A percentile compares a stretch with the other conserved stretches of the same genome.
phyloP scores from a whole-genome alignment of 768 basidiomycete species.

The Rhizopogon salebrosus region DNA sequence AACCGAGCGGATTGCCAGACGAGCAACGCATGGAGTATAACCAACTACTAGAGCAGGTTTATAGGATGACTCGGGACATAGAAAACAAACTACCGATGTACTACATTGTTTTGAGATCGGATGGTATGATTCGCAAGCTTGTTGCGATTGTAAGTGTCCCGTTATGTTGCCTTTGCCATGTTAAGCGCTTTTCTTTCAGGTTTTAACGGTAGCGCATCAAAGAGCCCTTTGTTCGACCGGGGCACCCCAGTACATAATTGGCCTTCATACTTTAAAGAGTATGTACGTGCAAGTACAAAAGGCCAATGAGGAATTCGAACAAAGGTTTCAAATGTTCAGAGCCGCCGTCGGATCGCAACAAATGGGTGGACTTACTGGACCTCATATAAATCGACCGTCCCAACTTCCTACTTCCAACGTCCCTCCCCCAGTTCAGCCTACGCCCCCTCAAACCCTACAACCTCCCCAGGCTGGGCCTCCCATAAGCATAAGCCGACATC shows the following conservation, averaged over 20 bases:
- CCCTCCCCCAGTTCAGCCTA: slow-evolving; percentile 12
- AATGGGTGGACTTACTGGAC: not conserved
- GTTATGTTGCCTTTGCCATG: slow-evolving; percentile 10
- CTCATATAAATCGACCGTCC: slow-evolving; percentile 1
- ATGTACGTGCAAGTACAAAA: slow-evolving; percentile 41
- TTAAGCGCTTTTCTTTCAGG: slow-evolving; percentile 26
- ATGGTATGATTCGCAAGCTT: slow-evolving; percentile 43
- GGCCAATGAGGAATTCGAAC: slow-evolving; percentile 36
- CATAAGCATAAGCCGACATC: slow-evolving; percentile 22
- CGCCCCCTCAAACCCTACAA: slow-evolving; percentile 14
- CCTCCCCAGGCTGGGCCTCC: slow-evolving; percentile 17
- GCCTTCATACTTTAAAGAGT: slow-evolving; percentile 33
- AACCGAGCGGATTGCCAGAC: slow-evolving; percentile 37
- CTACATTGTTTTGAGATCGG: slow-evolving; percentile 40
- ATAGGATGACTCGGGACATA: slow-evolving; percentile 40
- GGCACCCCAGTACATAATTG: slow-evolving; percentile 28
- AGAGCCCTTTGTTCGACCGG: slow-evolving; percentile 16
- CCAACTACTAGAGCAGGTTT: slow-evolving; percentile 42
- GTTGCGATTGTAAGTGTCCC: slow-evolving; percentile 47
- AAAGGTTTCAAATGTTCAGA: slow-evolving; percentile 22
- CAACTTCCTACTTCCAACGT: slow-evolving; percentile 7
- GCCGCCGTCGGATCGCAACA: slow-evolving; percentile 1
- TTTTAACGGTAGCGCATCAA: slow-evolving; percentile 37
- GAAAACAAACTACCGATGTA: slow-evolving; percentile 47
- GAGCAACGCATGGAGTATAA: slow-evolving; percentile 54